A percentile compares a stretch with the other conserved stretches of the same genome.
Conservation (phyloP, 257 asterid species). For the Solanum clarkiae region DNA sequence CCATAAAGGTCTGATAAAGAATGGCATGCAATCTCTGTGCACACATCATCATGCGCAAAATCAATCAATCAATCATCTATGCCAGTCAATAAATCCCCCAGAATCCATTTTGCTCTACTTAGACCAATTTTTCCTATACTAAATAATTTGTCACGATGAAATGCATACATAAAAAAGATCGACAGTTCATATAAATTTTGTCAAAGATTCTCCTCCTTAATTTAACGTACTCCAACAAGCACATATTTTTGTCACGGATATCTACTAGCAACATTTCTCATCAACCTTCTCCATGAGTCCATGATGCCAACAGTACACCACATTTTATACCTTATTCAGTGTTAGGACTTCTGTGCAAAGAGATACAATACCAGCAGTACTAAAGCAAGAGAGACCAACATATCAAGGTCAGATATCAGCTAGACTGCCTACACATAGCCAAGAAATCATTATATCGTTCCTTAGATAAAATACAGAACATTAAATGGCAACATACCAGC, state of each 20-base stretch:
- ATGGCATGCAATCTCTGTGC: not conserved
- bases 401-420: not conserved
- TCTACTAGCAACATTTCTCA: not conserved
- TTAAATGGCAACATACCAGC: slow-evolving; percentile 45
- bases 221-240: not conserved
- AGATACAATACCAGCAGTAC: not conserved
- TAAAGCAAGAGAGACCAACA: not conserved
- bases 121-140: not conserved
- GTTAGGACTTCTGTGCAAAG: not conserved
- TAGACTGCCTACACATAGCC: not conserved
- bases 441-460: not conserved
- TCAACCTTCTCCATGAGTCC: not conserved
- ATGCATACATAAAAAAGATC: not conserved
- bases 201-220: not conserved
- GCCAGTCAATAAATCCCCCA: not conserved
- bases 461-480: not conserved
- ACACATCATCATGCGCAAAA: not conserved
- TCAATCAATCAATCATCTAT: not conserved
- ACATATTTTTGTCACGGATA: not conserved
- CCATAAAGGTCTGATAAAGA: not conserved
- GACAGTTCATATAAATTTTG: not conserved
- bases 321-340: not conserved
- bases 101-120: not conserved
- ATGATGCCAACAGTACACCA: not conserved
- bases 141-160: not conserved